Evolutionary conservation across 257 asterid genomes (phyloP), one percentile per base, ranked within the genome.

Genomic region (Echites panduratus): DNA sequence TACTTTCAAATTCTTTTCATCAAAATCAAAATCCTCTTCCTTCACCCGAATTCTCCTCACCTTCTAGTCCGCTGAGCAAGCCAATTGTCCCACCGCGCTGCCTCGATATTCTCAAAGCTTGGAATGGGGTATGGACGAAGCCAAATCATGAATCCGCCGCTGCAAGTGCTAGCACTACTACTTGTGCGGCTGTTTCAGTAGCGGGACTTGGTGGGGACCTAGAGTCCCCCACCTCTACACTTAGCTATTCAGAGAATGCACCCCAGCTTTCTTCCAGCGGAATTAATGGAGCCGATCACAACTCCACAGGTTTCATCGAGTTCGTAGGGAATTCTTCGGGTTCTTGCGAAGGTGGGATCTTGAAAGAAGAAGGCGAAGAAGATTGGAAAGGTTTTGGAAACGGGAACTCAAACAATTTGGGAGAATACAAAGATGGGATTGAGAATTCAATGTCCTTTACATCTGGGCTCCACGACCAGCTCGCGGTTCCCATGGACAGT

Each of bases 221-320:
- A 61, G 97, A 87, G 47, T 90, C 98, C 1, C 96, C 97, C 64
- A 89, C 92, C 1, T 88, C 97, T 20, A 90, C 96, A 19, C 80
- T 88, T 0, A 87, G 90, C 80, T 82, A 73, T 66, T 81, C 82
- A 0, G 87, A 83, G 79, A 78, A 78, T 45, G 76, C 72, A 7
- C 78, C 74, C 17, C 82, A 72, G 7, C 57, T 73, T 8, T 81
- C 89, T 66, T 74, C 87, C 38, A 85, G 81, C 43, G 86, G 86
- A 9, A 64, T 69, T 0, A 85, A 77, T 10, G 80, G 81, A 2
- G 54, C 20, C 4, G 54, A 49, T 7, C 16, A 12, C 52, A 64
- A 75, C 75, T 76, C 92, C 53, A 48, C 82, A 0, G 81, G 86
- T 5, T 78, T 85, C 9, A 77, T 82, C 20, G 96, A 82, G 41